Evolutionary conservation across 2,329 filamentous ascomycete species (phyloP), one percentile per base, ranked within the genome.

Genomic region (Paracamarosporium sp.): DNA sequence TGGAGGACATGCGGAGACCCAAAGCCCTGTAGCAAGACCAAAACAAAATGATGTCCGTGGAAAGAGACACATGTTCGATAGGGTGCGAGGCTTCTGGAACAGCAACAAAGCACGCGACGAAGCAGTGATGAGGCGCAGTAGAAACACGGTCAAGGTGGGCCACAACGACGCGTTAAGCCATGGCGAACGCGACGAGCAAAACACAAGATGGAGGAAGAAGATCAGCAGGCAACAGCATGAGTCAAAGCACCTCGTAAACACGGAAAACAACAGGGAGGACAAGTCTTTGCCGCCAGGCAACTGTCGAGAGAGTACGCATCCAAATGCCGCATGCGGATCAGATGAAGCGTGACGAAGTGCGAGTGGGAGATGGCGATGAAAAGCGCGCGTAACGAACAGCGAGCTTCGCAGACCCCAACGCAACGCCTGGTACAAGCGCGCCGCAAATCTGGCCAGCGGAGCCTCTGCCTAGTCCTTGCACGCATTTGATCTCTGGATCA

Each of bases 341-440:
- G 27, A 9, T 30, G 38, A 22, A 36, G 17, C 15, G 52, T 17
- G 30, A 31, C 13, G 40, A 43, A 38, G 38, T 36, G 33, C 22
- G 40, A 43, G 17, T 24, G 25, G 31, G 33, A 41, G 41, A 53
- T 15, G 20, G 33, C 53, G 36, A 33, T 7, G 24, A 25, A 27
- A 36, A 48, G 57, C 53, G 51, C 54, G 48, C 51, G 45, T 33
- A 25, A 50, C 41, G 47, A 52, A 31, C 33, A 50, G 50, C 48
- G 53, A 50, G 24, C 27, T 31, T 55, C 57, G 52, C 55, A 55
- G 59, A 66, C 61, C 68, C 69, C 64, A 63, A 70, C 62, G 62
- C 56, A 55, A 63, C 50, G 17, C 30, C 46, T 25, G 25, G 28
- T 44, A 36, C 20, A 52, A 30, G 45, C 43, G 43, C 44, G 38